These are phyloP conservation scores for Rubroboletus pulcherrimus DNA, from an alignment of 768 basidiomycete genomes.

Conservation along the genomic window DNA sequence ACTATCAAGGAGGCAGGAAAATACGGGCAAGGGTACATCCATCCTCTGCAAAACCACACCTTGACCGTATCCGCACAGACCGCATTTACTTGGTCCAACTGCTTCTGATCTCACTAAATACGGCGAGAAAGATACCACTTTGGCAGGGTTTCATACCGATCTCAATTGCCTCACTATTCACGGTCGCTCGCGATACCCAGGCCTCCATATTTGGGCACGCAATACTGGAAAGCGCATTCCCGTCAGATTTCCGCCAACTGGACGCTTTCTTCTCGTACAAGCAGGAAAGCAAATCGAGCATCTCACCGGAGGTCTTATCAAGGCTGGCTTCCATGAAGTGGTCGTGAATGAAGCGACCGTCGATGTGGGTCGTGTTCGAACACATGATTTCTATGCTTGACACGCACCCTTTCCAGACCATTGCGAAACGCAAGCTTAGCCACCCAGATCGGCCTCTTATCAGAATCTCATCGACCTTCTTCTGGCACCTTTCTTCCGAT, in stretches of 20 bases:
- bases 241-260: slow-evolving; percentile 80
- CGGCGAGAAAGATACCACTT: slow-evolving; percentile 73
- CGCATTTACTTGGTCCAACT: slow-evolving; percentile 90
- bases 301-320: slow-evolving; percentile 77
- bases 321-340: slow-evolving; percentile 94
- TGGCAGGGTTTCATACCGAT: slow-evolving; percentile 93
- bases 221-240: slow-evolving; percentile 89
- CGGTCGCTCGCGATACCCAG: slow-evolving; percentile 82
- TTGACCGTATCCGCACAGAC: slow-evolving; percentile 36
- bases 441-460: slow-evolving; percentile 79
- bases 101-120: slow-evolving; percentile 86
- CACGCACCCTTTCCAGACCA: slow-evolving; percentile 41
- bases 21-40: slow-evolving; percentile 62
- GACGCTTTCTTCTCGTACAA: slow-evolving; percentile 83
- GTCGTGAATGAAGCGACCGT: slow-evolving; percentile 82
- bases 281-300: slow-evolving; percentile 96
- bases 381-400: neutral
- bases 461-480: slow-evolving; percentile 95
- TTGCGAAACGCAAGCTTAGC: slow-evolving; percentile 54
- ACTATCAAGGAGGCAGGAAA: slow-evolving; percentile 74
- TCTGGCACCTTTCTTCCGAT: slow-evolving; percentile 91
- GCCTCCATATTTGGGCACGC: slow-evolving; percentile 91
- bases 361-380: slow-evolving; percentile 41
- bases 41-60: neutral
- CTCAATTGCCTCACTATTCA: slow-evolving; percentile 93